phyloP scores from a whole-genome alignment of 129 eudicot genomes.

The Chrysanthemum lavandulifolium region DNA sequence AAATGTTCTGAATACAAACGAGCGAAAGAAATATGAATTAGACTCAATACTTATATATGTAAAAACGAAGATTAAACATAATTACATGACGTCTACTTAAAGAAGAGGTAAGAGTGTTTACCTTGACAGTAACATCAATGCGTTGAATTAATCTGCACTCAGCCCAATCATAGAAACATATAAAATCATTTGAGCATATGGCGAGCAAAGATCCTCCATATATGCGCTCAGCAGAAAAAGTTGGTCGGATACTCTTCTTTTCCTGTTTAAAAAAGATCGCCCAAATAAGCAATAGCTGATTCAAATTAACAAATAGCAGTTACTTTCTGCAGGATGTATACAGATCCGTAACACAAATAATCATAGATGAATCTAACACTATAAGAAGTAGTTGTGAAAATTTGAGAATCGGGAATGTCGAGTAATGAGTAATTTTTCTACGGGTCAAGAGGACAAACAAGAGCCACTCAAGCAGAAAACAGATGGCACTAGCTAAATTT shows the following conservation, averaged over 20 bases:
- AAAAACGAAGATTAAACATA: neutral
- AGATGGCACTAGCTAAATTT: neutral
- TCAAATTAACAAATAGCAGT: constrained; percentile 10
- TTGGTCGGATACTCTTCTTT: constrained; percentile 87
- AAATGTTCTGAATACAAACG: constrained; percentile 61
- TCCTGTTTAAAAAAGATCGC: constrained; percentile 46
- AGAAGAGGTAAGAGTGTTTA: constrained; percentile 28
- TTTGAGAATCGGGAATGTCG: neutral
- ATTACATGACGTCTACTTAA: constrained; percentile 1
- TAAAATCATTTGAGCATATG: constrained; percentile 91
- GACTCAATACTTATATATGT: constrained; percentile 2
- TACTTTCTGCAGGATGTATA: constrained; percentile 16
- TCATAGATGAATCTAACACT: neutral
- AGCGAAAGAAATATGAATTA: constrained; percentile 4
- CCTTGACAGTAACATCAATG: constrained; percentile 86
- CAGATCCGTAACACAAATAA: neutral
- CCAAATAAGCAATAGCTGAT: neutral
- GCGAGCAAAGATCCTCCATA: constrained; percentile 81
- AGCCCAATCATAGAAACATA: constrained; percentile 96
- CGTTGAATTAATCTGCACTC: constrained; percentile 87
- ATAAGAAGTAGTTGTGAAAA: neutral
- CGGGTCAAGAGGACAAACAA: neutral
- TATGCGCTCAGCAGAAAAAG: constrained; percentile 89
- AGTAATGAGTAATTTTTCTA: neutral
- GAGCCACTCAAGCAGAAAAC: neutral